phyloP scores from a whole-genome alignment of 1,139 yeast genomes.

The Taphrina confusa region DNA sequence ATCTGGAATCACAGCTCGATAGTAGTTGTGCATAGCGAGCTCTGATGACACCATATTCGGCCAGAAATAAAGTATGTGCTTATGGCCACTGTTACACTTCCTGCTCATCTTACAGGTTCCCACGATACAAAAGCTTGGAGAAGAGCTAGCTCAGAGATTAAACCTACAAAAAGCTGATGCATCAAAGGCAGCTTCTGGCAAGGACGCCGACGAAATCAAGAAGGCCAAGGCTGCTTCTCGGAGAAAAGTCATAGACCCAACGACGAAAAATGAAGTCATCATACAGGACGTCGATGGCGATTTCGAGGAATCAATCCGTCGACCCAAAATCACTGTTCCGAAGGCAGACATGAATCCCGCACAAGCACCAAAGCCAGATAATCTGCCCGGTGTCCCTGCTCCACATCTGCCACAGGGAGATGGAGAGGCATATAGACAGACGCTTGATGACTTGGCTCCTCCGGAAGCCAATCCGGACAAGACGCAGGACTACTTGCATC shows the following conservation, averaged over 20 bases:
- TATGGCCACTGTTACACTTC: not conserved
- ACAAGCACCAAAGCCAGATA: constrained; percentile 23
- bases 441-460: constrained; percentile 36
- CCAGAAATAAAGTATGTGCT: constrained; percentile 14
- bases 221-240: constrained; percentile 29
- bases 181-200: constrained; percentile 29
- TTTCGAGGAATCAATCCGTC: constrained; percentile 26
- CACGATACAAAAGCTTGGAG: constrained; percentile 27
- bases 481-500: constrained; percentile 31
- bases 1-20: too few species aligned
- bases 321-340: constrained; percentile 31
- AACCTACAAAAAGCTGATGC: constrained; percentile 31
- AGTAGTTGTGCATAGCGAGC: not conserved
- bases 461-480: constrained; percentile 35
- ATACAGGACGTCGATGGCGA: constrained; percentile 33
- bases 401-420: constrained; percentile 32
- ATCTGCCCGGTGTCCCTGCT: constrained; percentile 27
- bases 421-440: constrained; percentile 30
- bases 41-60: constrained; percentile 21
- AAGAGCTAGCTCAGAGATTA: constrained; percentile 28
- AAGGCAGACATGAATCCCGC: constrained; percentile 23
- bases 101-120: constrained; percentile 13
- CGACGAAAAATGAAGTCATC: constrained; percentile 33
- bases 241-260: constrained; percentile 30
- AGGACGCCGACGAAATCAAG: constrained; percentile 16